phyloP scores from a whole-genome alignment of 2,329 filamentous ascomycete species.

The Tolypocladium endophyticum region DNA sequence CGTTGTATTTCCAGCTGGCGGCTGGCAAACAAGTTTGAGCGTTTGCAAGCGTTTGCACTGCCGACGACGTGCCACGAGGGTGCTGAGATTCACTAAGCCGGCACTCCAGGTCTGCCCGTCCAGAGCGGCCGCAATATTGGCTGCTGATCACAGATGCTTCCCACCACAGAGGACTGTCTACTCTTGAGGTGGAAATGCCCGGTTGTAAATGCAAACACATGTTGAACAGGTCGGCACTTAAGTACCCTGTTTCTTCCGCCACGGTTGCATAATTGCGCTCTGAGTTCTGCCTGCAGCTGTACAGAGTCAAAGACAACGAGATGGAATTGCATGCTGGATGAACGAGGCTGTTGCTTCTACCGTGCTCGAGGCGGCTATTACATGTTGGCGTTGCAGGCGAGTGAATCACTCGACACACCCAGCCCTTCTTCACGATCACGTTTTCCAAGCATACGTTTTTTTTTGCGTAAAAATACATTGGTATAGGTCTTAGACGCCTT shows the following conservation, averaged over 20 bases:
- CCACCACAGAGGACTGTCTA: not conserved
- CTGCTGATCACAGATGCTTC: not conserved
- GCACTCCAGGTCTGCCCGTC: not conserved
- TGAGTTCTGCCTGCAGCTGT: not conserved
- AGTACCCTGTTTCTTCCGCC: not conserved
- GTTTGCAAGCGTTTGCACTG: not conserved
- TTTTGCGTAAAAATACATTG: constrained; percentile 20
- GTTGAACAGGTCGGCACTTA: no score
- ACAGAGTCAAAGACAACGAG: no score
- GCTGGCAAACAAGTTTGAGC: not conserved
- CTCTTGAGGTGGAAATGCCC: not conserved
- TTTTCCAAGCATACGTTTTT: not conserved
- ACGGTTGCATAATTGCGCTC: not conserved
- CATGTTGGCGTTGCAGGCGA: not conserved
- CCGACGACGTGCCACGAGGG: not conserved
- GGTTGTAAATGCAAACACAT: not conserved
- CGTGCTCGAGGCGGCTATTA: not conserved
- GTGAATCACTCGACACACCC: not conserved
- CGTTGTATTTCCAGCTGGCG: not conserved
- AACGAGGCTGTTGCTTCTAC: not conserved
- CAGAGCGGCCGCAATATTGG: not conserved
- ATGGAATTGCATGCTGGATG: not conserved
- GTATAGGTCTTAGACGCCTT: constrained; percentile 24
- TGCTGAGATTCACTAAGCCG: not conserved
- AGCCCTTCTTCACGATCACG: not conserved